A percentile compares a stretch with the other conserved stretches of the same genome.
Evolutionary conservation across 441 rosid genomes (phyloP).

Genomic region (Theobroma grandiflorum): DNA sequence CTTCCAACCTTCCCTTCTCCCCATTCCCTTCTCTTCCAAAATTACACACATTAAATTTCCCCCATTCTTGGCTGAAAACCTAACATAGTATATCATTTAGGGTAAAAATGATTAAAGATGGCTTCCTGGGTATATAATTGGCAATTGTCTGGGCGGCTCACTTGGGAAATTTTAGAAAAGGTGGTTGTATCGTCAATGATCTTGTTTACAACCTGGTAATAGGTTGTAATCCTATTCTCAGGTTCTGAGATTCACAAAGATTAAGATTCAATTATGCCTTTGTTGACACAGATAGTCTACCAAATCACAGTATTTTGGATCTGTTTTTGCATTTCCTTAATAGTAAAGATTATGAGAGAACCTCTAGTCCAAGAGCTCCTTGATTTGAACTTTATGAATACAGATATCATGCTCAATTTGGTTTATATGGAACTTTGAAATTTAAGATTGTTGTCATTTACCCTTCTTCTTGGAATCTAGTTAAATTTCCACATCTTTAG

Average conservation of each 20-base stretch:
- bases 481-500: background rate
- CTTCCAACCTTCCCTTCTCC: background rate
- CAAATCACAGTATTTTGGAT: background rate
- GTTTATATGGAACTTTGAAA: background rate
- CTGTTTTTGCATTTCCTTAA: background rate
- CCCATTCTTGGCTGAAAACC: background rate
- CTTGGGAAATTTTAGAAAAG: background rate
- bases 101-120: background rate
- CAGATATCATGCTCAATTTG: background rate
- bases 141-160: background rate
- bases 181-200: background rate
- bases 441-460: background rate
- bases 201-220: background rate
- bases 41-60: background rate
- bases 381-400: background rate
- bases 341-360: background rate
- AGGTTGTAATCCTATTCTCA: background rate
- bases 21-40: background rate
- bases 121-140: background rate
- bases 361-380: background rate
- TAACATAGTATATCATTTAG: background rate
- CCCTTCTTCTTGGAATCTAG: background rate
- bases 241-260: background rate
- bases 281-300: background rate
- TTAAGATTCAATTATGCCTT: background rate